Evolutionary conservation across 2,329 filamentous ascomycete genomes (phyloP).

Genomic region (Colletotrichum brevisporum): DNA sequence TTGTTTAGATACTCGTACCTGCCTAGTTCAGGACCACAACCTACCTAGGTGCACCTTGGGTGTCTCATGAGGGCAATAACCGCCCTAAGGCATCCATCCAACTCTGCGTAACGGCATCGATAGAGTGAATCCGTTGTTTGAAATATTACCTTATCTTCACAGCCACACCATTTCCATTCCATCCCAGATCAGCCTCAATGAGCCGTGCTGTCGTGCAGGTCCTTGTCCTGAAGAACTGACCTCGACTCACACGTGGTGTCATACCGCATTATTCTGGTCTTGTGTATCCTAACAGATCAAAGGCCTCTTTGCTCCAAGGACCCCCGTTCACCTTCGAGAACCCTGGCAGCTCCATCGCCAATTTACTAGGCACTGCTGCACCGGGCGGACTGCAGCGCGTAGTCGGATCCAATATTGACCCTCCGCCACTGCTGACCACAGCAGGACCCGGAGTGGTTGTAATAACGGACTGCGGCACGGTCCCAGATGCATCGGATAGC

Average conservation of each 20-base stretch:
- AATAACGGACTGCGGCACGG: conserved; percentile 59
- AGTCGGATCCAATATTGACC: neutral
- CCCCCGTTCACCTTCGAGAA: conserved; percentile 69
- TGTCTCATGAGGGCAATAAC: too few species aligned
- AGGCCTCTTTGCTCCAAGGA: conserved; percentile 78
- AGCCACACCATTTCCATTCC: too few species aligned
- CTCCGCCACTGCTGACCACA: neutral
- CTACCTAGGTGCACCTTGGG: too few species aligned
- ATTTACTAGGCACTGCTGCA: neutral
- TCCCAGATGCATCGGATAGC: conserved; percentile 65
- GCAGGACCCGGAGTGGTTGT: conserved; percentile 41
- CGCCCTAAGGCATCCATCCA: too few species aligned
- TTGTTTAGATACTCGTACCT: too few species aligned
- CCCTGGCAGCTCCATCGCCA: conserved; percentile 51
- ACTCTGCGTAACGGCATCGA: too few species aligned
- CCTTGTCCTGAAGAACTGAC: neutral
- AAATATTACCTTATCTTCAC: neutral
- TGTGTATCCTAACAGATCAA: conserved; percentile 74
- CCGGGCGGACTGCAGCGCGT: neutral
- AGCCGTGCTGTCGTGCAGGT: neutral
- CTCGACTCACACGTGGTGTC: neutral
- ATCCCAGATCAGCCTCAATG: neutral
- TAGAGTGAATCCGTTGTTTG: neutral
- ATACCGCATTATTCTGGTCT: conserved; percentile 57
- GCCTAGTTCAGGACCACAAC: too few species aligned